Evolutionary conservation across 441 rosid species (phyloP).

Genomic region (Brassica hybrid): DNA sequence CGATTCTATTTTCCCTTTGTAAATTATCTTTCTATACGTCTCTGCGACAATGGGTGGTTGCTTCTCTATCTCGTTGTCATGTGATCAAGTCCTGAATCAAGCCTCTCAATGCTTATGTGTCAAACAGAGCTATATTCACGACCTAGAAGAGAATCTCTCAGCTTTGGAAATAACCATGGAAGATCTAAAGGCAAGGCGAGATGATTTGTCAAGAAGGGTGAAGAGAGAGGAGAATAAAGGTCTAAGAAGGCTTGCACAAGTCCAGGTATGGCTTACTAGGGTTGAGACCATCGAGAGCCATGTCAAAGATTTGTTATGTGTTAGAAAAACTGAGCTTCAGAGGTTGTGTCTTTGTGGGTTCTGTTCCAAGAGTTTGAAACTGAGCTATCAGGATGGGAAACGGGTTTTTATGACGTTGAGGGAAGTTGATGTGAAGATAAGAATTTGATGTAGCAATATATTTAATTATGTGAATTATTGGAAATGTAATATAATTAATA

Average conservation of each 20-base stretch:
- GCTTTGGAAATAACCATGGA: not conserved
- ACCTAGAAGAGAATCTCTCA: not conserved
- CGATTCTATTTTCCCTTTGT: not conserved
- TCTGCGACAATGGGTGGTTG: constrained; percentile 2
- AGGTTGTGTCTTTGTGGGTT: constrained; percentile 19
- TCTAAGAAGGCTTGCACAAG: not conserved
- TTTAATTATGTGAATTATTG: too few species aligned
- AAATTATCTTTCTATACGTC: not conserved
- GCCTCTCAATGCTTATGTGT: constrained; percentile 2
- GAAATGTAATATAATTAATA: too few species aligned
- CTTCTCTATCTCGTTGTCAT: constrained; percentile 8
- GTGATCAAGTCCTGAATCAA: constrained; percentile 15
- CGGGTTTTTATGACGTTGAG: not conserved
- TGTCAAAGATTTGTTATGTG: not conserved
- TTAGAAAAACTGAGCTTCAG: not conserved
- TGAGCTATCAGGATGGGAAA: not conserved
- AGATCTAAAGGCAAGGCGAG: not conserved
- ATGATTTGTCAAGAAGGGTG: constrained; percentile 10
- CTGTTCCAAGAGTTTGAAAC: not conserved
- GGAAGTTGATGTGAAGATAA: not conserved
- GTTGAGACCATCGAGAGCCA: constrained; percentile 3
- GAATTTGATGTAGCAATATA: too few species aligned
- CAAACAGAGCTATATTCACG: constrained; percentile 11
- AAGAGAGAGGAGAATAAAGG: constrained; percentile 9
- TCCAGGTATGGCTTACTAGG: constrained; percentile 27